Percentiles rank a stretch among this genome's conserved stretches.
These are phyloP conservation scores for Globisporangium solare DNA, from an alignment of 352 stramenopile species.

Conservation along the genomic window DNA sequence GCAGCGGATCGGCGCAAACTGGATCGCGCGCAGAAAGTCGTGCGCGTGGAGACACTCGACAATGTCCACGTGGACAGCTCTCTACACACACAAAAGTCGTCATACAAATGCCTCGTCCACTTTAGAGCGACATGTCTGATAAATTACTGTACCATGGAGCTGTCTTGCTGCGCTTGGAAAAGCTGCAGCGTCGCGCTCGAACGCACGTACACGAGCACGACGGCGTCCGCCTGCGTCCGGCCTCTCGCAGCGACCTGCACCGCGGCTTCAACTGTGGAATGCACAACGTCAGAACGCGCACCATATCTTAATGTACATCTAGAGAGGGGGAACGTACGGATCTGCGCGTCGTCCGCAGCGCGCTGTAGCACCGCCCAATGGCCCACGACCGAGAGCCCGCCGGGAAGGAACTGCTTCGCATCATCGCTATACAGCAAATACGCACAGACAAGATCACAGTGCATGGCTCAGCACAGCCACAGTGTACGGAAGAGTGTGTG, in stretches of 20 bases:
- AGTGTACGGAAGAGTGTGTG: no score
- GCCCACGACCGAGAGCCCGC: constrained; percentile 5
- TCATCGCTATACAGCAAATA: constrained; percentile 1
- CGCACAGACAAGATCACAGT: not conserved
- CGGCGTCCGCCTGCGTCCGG: not conserved
- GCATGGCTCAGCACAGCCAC: no score
- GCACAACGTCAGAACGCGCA: not conserved
- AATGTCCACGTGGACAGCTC: constrained; percentile 21
- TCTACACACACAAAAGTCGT: no score
- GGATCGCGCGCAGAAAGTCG: constrained; percentile 35
- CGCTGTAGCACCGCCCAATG: constrained; percentile 12
- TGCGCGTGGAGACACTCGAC: constrained; percentile 42
- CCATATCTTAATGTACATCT: no score
- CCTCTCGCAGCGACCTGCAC: constrained; percentile 2
- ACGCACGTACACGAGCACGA: constrained; percentile 23
- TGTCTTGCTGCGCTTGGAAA: constrained; percentile 3
- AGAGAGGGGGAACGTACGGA: no score
- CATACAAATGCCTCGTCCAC: no score
- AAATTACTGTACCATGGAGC: not conserved
- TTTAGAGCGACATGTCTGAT: no score
- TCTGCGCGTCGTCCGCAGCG: constrained; percentile 1
- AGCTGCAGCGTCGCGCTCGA: constrained; percentile 13
- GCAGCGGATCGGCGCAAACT: constrained; percentile 32
- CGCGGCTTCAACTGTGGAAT: not conserved
- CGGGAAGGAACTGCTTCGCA: constrained; percentile 4